Evolutionary conservation across 129 eudicot species (phyloP).

Genomic region (Centrapalus pauciflorus): DNA sequence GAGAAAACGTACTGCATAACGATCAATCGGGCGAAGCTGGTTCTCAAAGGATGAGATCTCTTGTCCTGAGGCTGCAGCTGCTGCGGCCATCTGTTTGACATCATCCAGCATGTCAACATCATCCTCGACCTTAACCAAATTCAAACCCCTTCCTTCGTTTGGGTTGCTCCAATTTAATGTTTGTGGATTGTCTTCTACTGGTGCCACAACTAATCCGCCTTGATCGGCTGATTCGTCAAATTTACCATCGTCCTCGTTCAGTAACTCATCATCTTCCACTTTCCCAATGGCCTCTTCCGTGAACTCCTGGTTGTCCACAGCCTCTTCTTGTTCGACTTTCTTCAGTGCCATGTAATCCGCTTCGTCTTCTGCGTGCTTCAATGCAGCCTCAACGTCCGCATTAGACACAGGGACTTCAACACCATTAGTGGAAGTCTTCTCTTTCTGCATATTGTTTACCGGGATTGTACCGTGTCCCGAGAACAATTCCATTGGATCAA

Average conservation of each 20-base stretch:
- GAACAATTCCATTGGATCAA: conserved; percentile 90
- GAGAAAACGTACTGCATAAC: conserved; percentile 84
- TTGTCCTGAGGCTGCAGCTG: conserved; percentile 88
- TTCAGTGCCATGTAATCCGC: conserved; percentile 99
- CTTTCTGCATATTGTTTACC: conserved; percentile 35
- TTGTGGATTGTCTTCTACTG: conserved; percentile 35
- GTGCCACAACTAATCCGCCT: conserved; percentile 28
- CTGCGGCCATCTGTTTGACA: conserved; percentile 91
- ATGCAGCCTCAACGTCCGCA: conserved; percentile 92
- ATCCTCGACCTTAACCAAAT: conserved; percentile 53
- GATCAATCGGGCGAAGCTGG: conserved; percentile 92
- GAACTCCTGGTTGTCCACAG: conserved; percentile 94
- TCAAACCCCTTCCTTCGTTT: conserved; percentile 44
- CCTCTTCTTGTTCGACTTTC: conserved; percentile 95
- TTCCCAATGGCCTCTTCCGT: conserved; percentile 77
- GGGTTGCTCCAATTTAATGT: conserved; percentile 26
- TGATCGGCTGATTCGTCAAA: conserved; percentile 45
- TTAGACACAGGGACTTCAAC: conserved; percentile 50
- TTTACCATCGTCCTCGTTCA: conserved; percentile 69
- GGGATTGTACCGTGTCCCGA: conserved; percentile 55
- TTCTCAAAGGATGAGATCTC: conserved; percentile 72
- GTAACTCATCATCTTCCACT: conserved; percentile 81
- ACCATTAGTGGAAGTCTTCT: conserved; percentile 26
- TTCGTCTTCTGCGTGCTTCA: conserved; percentile 92
- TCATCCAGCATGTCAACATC: conserved; percentile 93